Base-by-base conservation (phyloP, 2,329 filamentous ascomycete genomes). In the Acrocalymma vagum region DNA sequence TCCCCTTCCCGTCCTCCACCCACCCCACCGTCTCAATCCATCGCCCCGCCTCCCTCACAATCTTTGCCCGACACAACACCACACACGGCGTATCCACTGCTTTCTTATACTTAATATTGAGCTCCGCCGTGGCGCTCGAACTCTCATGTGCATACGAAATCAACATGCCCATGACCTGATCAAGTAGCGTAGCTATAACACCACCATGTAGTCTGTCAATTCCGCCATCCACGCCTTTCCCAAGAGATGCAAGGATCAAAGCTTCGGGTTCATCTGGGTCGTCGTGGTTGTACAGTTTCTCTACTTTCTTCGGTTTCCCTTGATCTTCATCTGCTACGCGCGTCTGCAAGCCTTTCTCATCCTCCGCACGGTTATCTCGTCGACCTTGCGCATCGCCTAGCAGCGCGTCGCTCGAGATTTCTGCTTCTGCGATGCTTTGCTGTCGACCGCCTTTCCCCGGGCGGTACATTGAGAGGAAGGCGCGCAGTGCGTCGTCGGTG, bases 131-230 rank as follows among this genome's bases (percentile, higher is more conserved):
- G 29, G 53, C 53, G 24, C 39, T 38, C 4, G 33, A 34, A 17
- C 47, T 47, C 21, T 48, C 38, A 31, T 54, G 56, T 5, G 24
- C 17, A 22, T 52, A 42, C 8, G 39, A 38, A 6, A 62, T 38
- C 26, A 59, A 29, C 7, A 27, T 38, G 13, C 62, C 55, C 55
- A 63, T 63, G n/a, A 51, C 51, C 13, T 62, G 54, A 43, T 63
- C 60, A 5, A 65, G 38, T 15, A 63, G 26, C 21, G 53, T 51
- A 6, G 59, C 55, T 7, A 49, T 55, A 0, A 62, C 37, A 3
- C 62, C 60, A n/a, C 60, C 60, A 34, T 65, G 62, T 15, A 62
- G 25, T n/a, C 53, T 36, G 13, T 39, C 18, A 9, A 42, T 29
- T 2, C 49, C 55, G 6, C 60, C 58, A 28, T 63, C 59, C 4